Base-by-base conservation (phyloP, 2,329 filamentous ascomycete genomes). In the Penicillium thymicola region DNA sequence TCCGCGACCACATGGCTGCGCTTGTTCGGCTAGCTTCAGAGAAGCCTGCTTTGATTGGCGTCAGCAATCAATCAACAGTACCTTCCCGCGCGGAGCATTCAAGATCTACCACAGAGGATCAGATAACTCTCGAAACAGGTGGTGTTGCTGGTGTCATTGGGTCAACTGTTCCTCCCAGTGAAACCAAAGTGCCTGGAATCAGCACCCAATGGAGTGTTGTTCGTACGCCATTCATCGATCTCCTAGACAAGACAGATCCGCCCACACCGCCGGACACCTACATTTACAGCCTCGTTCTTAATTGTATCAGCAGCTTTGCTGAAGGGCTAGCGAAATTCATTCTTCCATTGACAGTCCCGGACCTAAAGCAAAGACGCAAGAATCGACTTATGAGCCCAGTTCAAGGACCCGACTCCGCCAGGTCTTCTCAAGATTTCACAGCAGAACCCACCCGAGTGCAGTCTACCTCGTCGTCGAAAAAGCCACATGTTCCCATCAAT, bases 1-100 rank as follows among this genome's bases (percentile, higher is more conserved):
- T 99, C 23, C 88, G 89, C 65, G 89, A 92, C 55, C 81, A 97
- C 58, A 88, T 94, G 59, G 89, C 90, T 10, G 88, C 89, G 0
- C 92, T 99, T 69, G 94, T 97, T n/a, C 86, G 92, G 14, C 79
- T 97, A 9, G 93, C 93, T 53, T 92, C 92, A 0, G 94, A 99
- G 70, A 96, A 92, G 67, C 94, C 94, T 1, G 79, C 84, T 0
- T 81, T 96, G 27, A 97, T 99, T 59, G 94, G 94, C 0, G 83
- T 97, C 3, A 88, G 92, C 5, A 87, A 90, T 60, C 91, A 96
- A 65, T 97, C 94, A 1, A 92, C 91, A 0, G 84, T 93, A 34
- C 92, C 94, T 6, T 82, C 83, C 0, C 81, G 82, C 9, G 82
- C 83, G 5, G 80, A 81, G 43, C 80, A 81, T 34, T 80, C 78